Evolutionary conservation across 2,329 filamentous ascomycete species (phyloP).

Genomic region (Karstenula rhodostoma): DNA sequence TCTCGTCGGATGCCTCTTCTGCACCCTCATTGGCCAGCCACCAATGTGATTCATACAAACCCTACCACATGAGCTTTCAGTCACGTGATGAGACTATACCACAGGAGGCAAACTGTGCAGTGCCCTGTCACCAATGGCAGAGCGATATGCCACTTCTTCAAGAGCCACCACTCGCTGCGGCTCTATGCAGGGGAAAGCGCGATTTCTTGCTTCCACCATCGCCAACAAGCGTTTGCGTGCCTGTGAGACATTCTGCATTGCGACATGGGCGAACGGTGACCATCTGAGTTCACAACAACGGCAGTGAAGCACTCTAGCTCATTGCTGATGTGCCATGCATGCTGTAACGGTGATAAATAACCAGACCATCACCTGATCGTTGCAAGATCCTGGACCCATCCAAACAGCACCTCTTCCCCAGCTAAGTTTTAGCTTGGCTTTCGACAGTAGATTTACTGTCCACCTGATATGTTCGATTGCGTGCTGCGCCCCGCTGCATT

Average conservation of each 20-base stretch:
- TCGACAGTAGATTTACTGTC: neutral
- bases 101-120: slow-evolving; percentile 23
- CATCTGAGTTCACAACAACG: neutral
- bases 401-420: neutral
- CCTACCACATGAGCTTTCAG: slow-evolving; percentile 35
- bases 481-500: neutral
- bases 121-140: slow-evolving; percentile 35
- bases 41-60: slow-evolving; percentile 34
- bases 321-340: neutral
- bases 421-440: neutral
- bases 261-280: slow-evolving; percentile 8
- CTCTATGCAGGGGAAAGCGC: slow-evolving; percentile 33
- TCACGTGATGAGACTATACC: slow-evolving; percentile 42
- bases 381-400: neutral
- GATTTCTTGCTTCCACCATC: slow-evolving; percentile 15
- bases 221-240: slow-evolving; percentile 9
- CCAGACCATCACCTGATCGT: neutral
- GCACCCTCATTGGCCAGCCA: slow-evolving; percentile 40
- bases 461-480: neutral
- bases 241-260: slow-evolving; percentile 27
- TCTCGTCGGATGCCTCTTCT: slow-evolving; percentile 32
- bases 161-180: slow-evolving; percentile 32
- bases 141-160: slow-evolving; percentile 14
- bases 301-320: neutral
- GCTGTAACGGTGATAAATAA: neutral